Evolutionary conservation across 2,329 filamentous ascomycete species (phyloP), one percentile per base, ranked within the genome.

Genomic region (Penicillium fuscoglaucum): DNA sequence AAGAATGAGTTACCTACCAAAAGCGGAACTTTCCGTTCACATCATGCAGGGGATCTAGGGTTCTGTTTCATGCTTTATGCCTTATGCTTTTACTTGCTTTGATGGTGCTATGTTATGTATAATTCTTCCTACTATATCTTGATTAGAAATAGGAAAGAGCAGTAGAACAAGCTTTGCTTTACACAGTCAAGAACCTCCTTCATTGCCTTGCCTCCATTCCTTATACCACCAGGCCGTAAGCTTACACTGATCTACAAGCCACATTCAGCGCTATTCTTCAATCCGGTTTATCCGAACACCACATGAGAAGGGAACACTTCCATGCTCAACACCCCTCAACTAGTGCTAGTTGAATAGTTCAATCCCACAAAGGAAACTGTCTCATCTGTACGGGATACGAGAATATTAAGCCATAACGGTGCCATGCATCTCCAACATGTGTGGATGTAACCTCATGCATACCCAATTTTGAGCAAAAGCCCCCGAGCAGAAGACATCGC

Each of bases 141-240:
- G 10, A 29, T 31, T 9, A 15, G n/a, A 46, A 29, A 28, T 29
- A 1, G 6, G 28, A 31, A 45, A 29, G 15, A 2, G 1, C 6
- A 19, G 33, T 7, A 29, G 6, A 50, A 4, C 33, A 35, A 28
- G 1, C 9, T 1, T n/a, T 19, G 47, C 15, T 28, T 6, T 19
- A 19, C 6, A 6, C 13, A 40, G 26, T 47, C 26, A 19, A 12
- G n/a, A 24, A 7, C 29, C 17, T 19, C 19, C 40, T 29, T 35
- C 31, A 46, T 53, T 35, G 7, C 41, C 10, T 37, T 31, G 15
- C 31, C 37, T 21, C 8, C 40, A 53, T 53, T 45, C 40, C 40
- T 21, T 19, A 44, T 37, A 21, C 17, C 19, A 8, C 13, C 13
- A 28, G 13, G 10, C 21, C n/a, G 6, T 45, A 26, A 35, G 29